A percentile compares a stretch with the other conserved stretches of the same genome.
Conservation (phyloP, 192 early-diverging fungal species). For the Podila minutissima region DNA sequence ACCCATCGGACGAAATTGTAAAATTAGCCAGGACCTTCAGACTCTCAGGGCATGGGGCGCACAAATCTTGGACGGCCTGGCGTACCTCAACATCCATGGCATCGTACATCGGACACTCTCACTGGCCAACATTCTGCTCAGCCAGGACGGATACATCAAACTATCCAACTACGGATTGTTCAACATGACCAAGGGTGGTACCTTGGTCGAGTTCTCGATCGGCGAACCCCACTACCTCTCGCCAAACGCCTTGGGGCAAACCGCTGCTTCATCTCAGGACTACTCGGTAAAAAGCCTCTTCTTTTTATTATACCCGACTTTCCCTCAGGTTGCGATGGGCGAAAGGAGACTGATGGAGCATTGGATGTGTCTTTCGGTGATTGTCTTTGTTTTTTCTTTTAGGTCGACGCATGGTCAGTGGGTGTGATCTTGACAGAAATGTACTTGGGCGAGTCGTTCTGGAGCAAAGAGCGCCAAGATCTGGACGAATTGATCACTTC, state of each 20-base stretch:
- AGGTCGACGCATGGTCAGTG: constrained; percentile 68
- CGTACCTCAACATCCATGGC: constrained; percentile 57
- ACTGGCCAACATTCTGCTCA: constrained; percentile 60
- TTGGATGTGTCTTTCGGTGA: neutral
- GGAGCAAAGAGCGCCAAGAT: constrained; percentile 58
- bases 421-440: constrained; percentile 65
- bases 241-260: constrained; percentile 28
- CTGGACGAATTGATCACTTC: constrained; percentile 60
- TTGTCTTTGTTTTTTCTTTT: neutral
- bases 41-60: constrained; percentile 57
- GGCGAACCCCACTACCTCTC: constrained; percentile 60
- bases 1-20: neutral
- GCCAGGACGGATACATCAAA: constrained; percentile 57
- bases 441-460: constrained; percentile 60
- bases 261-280: constrained; percentile 7
- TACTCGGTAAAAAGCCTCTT: constrained; percentile 16
- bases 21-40: constrained; percentile 23
- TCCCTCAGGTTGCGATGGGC: neutral
- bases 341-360: neutral
- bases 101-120: constrained; percentile 58
- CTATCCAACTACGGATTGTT: constrained; percentile 66
- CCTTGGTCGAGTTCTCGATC: constrained; percentile 69
- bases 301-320: neutral
- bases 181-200: constrained; percentile 65
- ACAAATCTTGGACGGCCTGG: constrained; percentile 62